Evolutionary conservation across 2,329 filamentous ascomycete genomes (phyloP), one percentile per base, ranked within the genome.

Genomic region (Aspergillus viridinutans): DNA sequence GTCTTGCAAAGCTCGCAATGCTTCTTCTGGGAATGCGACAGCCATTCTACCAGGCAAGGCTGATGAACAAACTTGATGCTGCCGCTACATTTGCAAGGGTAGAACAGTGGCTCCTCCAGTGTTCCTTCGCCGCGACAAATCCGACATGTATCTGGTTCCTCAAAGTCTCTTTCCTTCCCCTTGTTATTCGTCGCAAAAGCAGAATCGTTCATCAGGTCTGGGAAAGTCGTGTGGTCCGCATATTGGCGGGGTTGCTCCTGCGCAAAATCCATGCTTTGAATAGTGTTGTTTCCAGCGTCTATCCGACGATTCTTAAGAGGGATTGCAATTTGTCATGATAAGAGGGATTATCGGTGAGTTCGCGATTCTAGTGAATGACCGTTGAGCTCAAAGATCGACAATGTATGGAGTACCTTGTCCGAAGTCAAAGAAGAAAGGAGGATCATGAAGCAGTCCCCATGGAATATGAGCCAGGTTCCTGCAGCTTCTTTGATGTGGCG

Each of bases 1-100:
- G 94, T 99, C 79, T 99, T 99, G 85, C 94, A 99, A 38, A 99
- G 86, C 79, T 99, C 94, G 81, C 95, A 99, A 80, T 99, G 90
- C 75, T 97, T 97, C 84, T 99, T 99, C 73, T 99, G 92, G 1
- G 94, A 97, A 75, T 99, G 95, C 51, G 92, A 93, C 23, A 99
- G 82, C 94, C 94, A 99, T 76, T 97, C 92, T 89, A 99, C 96
- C 75, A 99, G 79, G 73, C 94, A 99, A 72, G 95, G 90, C 76
- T 99, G 94, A 74, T 99, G 94, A 60, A 99, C 94, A 69, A 89
- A 96, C 78, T 96, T 97, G 78, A 99, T 99, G 77, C 93, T 97
- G 56, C 94, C 94, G 71, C 91, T 97, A 79, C 94, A 99, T 80
- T 97, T 97, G 86, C 94, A 99, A 5, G 94, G 94, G 71, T 95